Base-by-base conservation (phyloP, 2,329 filamentous ascomycete species). In the Aspergillus carbonarius region DNA sequence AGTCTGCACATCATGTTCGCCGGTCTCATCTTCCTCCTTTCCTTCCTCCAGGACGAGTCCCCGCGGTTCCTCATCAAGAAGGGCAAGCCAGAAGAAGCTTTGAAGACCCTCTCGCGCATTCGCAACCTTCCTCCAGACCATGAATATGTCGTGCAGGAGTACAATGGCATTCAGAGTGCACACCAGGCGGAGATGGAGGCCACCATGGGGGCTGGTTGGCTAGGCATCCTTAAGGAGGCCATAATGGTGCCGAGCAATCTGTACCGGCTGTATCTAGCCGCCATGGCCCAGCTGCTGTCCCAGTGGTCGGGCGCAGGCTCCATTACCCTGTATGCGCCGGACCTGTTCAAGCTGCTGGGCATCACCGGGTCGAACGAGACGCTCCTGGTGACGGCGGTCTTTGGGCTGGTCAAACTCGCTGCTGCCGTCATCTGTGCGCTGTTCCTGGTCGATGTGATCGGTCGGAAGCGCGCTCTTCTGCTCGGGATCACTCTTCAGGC, bases 1-100 rank as follows among this genome's bases (percentile, higher is more conserved):
- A 87, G 85, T 64, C 79, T 93, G 58, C 90, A 93, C 70, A 80
- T 93, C 72, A 92, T 92, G 69, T 92, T 93, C 68, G 87, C 89
- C 2, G 84, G 84, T 4, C 75, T 93, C 60, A 91, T 92, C 70
- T 83, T 90, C 68, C 66, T 85, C 57, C 80, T 92, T 13, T 89
- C 85, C 10, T 88, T 90, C 71, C 82, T 89, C 65, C 84, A 88
- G 62, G 81, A 80, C 57, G 89, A 92, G 71, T 90, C 88, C 0
- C 89, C 89, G 0, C 85, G 89, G 9, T 91, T 83, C 75, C 82
- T 91, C 7, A 78, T 91, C 73, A 91, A 89, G 72, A 75, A 83
- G 54, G 85, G 85, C 34, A 80, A 84, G 34, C 70, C 82, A 7
- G 86, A 88, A 2, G 62, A 74, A 34, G 77, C 77, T 3, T 55